Base-by-base conservation (phyloP, 1,284 basidiomycete species). In the Ceratobasidium sp. region DNA sequence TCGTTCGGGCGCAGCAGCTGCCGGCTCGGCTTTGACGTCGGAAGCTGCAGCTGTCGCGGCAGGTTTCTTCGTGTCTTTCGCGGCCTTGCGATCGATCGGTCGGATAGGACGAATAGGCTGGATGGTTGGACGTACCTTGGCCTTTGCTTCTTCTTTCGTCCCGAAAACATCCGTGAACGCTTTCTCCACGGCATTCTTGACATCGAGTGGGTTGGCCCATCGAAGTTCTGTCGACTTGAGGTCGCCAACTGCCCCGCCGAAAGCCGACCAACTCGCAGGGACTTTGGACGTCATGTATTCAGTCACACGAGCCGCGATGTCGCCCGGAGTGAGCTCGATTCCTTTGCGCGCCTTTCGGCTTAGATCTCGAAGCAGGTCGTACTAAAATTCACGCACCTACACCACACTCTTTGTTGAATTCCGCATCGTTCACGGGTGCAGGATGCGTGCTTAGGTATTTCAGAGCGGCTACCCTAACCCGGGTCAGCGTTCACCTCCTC, bases 141-240 rank as follows among this genome's bases (percentile, higher is more conserved):
- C 86, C 83, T 94, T 95, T 3, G 88, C 85, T 80, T 91, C 90
- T 83, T 95, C 90, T 83, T 94, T 96, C 1, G 91, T 86, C 23
- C 98, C 97, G 84, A 97, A 98, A 40, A 87, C 87, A 52, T 91
- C 89, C 0, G 87, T 86, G 81, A 98, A 97, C 7, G 90, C 88
- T 23, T 88, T 88, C 83, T 99, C 97, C 2, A 96, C 93, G 0
- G 94, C 89, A 59, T 90, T 93, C 87, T 99, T 99, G 78, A 99
- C 88, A 68, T 99, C 97, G 5, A 96, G 88, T 0, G 95, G 91
- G 82, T 89, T 94, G 4, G 95, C 97, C 97, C 97, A 99, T 80
- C 94, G 92, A 64, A 98, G 85, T 61, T 91, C 90, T 17, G 93
- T 89, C 0, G 88, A 87, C 86, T 93, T 96, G 78, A 96, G 87